Evolutionary conservation across 768 basidiomycete species (phyloP).

Genomic region (Phylloporus arenicola): DNA sequence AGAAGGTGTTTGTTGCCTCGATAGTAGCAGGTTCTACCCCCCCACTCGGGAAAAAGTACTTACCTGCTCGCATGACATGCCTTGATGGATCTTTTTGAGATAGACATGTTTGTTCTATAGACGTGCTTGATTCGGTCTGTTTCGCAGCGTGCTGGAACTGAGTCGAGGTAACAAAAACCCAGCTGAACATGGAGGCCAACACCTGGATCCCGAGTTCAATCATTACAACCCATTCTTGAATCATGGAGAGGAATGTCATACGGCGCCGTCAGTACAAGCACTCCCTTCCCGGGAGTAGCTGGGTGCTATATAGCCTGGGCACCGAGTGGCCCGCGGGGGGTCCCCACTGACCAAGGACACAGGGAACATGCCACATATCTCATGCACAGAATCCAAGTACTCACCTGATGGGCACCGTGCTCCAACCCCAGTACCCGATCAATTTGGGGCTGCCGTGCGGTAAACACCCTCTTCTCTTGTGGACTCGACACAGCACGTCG

Average conservation of each 20-base stretch:
- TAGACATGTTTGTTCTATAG: not conserved
- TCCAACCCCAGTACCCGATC: not conserved
- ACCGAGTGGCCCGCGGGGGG: too few species aligned
- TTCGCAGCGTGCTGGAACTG: not conserved
- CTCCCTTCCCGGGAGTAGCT: not conserved
- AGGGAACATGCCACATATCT: not conserved
- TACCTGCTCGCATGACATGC: not conserved
- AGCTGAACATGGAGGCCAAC: too few species aligned
- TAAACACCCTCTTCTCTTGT: not conserved
- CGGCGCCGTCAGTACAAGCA: too few species aligned
- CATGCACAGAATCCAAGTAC: not conserved
- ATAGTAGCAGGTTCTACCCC: not conserved
- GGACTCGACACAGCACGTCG: not conserved
- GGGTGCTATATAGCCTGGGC: too few species aligned
- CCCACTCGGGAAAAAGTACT: not conserved
- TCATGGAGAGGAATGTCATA: too few species aligned
- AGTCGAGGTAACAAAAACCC: not conserved
- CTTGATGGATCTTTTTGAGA: not conserved
- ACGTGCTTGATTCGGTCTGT: not conserved
- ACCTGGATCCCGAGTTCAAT: too few species aligned
- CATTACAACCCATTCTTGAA: too few species aligned
- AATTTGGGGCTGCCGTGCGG: not conserved
- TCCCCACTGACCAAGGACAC: not conserved
- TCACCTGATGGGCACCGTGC: not conserved
- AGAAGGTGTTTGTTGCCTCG: not conserved